Base-by-base conservation (phyloP, 208 protist species). In the Leishmania major region DNA sequence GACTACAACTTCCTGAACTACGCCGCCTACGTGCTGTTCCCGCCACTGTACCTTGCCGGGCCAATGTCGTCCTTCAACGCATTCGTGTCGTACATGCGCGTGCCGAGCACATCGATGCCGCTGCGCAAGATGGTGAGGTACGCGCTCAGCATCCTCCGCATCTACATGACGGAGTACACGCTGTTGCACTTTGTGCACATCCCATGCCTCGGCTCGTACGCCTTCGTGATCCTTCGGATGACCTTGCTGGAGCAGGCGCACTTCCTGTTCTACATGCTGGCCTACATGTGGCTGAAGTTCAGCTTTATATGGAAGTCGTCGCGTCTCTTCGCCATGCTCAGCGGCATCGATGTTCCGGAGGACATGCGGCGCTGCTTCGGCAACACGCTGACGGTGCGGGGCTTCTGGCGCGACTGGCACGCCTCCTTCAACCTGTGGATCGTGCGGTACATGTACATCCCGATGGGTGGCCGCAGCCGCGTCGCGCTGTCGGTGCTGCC, bases 341-440 rank as follows among this genome's bases (percentile, higher is more conserved):
- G n/a, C n/a, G n/a, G n/a, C n/a, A n/a, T n/a, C n/a, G n/a, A n/a
- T n/a, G n/a, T n/a, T n/a, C n/a, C n/a, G n/a, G n/a, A n/a, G n/a
- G n/a, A n/a, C n/a, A n/a, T n/a, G n/a, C n/a, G n/a, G n/a, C n/a
- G n/a, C n/a, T n/a, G n/a, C n/a, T n/a, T n/a, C n/a, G n/a, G n/a
- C n/a, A n/a, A n/a, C n/a, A n/a, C n/a, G n/a, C n/a, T n/a, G n/a
- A n/a, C 37, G 31, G 91, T 99, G 31, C 85, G 78, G 7, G 94
- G 88, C 60, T 99, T 99, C 88, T 99, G 98, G 97, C 84, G 95
- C 51, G 91, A 94, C 81, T 99, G 98, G 97, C 97, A 99, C 83
- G 89, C 93, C 40, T 96, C 91, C 35, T 96, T 99, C 83, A 98
- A 99, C 82, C 82, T 97, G 70, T 99, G 96, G 95, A 93, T 98